Percentiles rank a stretch among this genome's conserved stretches.
Conservation (phyloP, 768 basidiomycete genomes). For the Podaxis rugospora region DNA sequence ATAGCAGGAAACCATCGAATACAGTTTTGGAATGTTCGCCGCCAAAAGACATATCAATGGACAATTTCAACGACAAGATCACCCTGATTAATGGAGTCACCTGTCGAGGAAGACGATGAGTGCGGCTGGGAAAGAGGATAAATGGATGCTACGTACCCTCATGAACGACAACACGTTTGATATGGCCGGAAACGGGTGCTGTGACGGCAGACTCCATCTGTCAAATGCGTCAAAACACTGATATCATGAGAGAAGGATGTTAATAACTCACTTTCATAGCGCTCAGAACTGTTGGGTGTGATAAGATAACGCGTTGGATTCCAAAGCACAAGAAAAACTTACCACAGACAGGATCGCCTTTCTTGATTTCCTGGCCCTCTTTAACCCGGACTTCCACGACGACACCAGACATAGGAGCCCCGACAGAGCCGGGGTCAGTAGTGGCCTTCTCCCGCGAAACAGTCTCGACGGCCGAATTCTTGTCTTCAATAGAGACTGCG, state of each 20-base stretch:
- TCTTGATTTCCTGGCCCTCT: slow-evolving; percentile 97
- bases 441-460: slow-evolving; percentile 94
- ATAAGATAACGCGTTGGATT: slow-evolving; percentile 8
- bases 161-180: slow-evolving; percentile 89
- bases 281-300: slow-evolving; percentile 62
- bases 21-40: background rate
- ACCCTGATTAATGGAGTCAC: slow-evolving; percentile 93
- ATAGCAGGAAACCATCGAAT: background rate
- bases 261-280: slow-evolving; percentile 83
- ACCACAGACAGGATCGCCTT: slow-evolving; percentile 94
- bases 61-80: slow-evolving; percentile 89
- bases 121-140: background rate
- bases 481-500: slow-evolving; percentile 93
- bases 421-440: slow-evolving; percentile 92
- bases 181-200: slow-evolving; percentile 92
- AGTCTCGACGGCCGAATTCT: slow-evolving; percentile 94
- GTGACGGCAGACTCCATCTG: slow-evolving; percentile 99
- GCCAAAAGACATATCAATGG: slow-evolving; percentile 35
- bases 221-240: slow-evolving; percentile 16
- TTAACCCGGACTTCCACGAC: slow-evolving; percentile 98
- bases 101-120: slow-evolving; percentile 29
- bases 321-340: slow-evolving; percentile 29
- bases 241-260: slow-evolving; percentile 9
- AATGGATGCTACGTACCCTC: slow-evolving; percentile 52
- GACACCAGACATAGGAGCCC: slow-evolving; percentile 96